Evolutionary conservation across 2,329 filamentous ascomycete genomes (phyloP).

Genomic region (Sclerotiophoma versabilis): DNA sequence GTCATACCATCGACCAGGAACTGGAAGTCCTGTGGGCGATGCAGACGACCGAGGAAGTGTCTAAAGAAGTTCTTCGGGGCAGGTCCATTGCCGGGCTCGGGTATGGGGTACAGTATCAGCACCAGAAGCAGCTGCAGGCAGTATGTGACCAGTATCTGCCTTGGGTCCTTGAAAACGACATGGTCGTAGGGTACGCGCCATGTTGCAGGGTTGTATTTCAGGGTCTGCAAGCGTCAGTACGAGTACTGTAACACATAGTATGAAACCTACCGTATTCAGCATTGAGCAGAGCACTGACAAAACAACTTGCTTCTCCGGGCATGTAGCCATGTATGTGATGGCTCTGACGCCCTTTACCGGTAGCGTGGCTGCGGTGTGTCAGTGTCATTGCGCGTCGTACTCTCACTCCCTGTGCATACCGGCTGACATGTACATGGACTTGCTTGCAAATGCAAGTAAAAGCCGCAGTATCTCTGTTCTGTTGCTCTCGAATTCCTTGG

Average conservation of each 20-base stretch:
- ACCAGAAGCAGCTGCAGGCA: constrained; percentile 89
- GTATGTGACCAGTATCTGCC: constrained; percentile 89
- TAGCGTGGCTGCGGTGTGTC: constrained; percentile 61
- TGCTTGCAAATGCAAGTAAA: constrained; percentile 83
- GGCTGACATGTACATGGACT: constrained; percentile 91
- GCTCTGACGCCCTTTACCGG: constrained; percentile 83
- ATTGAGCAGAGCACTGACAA: constrained; percentile 90
- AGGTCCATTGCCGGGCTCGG: constrained; percentile 70
- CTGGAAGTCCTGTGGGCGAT: constrained; percentile 95
- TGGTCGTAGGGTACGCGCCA: constrained; percentile 96
- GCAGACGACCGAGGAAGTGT: constrained; percentile 87
- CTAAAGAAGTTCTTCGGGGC: constrained; percentile 90
- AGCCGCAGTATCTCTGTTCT: constrained; percentile 87
- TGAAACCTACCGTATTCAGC: constrained; percentile 81
- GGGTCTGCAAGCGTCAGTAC: constrained; percentile 64
- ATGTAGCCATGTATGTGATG: constrained; percentile 88
- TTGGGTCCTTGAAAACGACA: constrained; percentile 88
- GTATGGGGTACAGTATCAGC: constrained; percentile 84
- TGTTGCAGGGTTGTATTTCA: constrained; percentile 93
- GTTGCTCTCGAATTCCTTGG: constrained; percentile 91
- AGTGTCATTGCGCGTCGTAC: not conserved
- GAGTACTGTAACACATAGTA: not conserved
- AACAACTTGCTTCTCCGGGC: constrained; percentile 88
- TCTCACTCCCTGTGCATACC: constrained; percentile 53
- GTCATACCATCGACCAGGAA: constrained; percentile 96